These are phyloP conservation scores for Dimocarpus longan DNA, from an alignment of 345 rosid species.

Conservation along the genomic window DNA sequence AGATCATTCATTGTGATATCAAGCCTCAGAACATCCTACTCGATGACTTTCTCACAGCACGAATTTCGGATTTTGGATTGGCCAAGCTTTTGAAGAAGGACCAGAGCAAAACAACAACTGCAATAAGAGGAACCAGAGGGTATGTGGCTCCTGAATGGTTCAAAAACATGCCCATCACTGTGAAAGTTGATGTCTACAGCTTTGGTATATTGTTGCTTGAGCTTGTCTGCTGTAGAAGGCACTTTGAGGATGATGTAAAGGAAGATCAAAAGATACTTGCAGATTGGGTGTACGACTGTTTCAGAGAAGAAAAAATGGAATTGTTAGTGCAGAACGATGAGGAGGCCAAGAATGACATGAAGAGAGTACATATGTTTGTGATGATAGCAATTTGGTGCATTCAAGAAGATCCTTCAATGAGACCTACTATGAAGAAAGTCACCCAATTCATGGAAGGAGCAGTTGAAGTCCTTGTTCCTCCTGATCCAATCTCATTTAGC, in stretches of 20 bases:
- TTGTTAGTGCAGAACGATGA: conserved; percentile 22
- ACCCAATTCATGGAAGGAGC: conserved; percentile 32
- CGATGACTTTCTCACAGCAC: conserved; percentile 19
- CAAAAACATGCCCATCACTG: conserved; percentile 13
- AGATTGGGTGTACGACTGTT: conserved; percentile 23
- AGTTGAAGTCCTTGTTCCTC: conserved; percentile 25
- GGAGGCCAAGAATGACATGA: conserved; percentile 15
- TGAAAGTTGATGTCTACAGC: conserved; percentile 19
- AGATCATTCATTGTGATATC: conserved; percentile 31
- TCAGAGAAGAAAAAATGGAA: conserved; percentile 9
- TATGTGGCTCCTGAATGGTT: conserved; percentile 26
- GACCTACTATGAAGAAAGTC: conserved; percentile 17
- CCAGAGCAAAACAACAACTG: conserved; percentile 17
- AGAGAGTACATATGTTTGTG: conserved; percentile 6
- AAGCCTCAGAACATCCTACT: conserved; percentile 32
- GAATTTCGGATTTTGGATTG: conserved; percentile 30
- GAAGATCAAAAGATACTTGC: conserved; percentile 15
- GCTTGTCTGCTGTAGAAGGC: conserved; percentile 10
- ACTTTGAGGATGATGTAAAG: not conserved
- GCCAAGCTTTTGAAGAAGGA: conserved; percentile 19
- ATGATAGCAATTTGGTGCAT: conserved; percentile 23
- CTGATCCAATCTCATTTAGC: conserved; percentile 26
- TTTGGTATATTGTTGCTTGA: conserved; percentile 5
- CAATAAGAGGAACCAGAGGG: conserved; percentile 22
- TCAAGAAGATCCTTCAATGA: conserved; percentile 14